Evolutionary conservation across 371 early-diverging fungal species (phyloP), one percentile per base, ranked within the genome.

Genomic region (Zopfochytrium polystomum): DNA sequence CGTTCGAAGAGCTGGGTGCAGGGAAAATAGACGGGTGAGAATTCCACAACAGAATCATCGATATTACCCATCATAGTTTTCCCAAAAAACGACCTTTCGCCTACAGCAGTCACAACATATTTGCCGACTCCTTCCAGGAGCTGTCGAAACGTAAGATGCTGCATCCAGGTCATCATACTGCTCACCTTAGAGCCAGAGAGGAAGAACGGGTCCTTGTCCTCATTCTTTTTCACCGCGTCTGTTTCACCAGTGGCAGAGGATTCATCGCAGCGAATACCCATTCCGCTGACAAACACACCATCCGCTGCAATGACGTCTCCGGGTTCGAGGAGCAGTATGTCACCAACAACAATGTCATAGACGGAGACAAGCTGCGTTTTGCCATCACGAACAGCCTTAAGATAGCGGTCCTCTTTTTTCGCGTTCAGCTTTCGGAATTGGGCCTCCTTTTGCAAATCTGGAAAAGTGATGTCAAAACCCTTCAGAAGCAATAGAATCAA

Each of bases 251-350:
- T 90, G 56, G 91, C 78, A 63, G 90, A 84, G 31, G 85, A 75
- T 68, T 92, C 75, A 62, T 74, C 78, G 42, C 61, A 52, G 34
- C 57, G 47, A 31, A 74, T 45, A 25, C 60, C 63, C 57, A 59
- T 63, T 0, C 70, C 70, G 18, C 61, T 31, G 23, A 78, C 51
- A 34, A 71, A 63, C 56, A 96, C 73, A 60, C 91, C 92, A 69
- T 97, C 97, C 18, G 86, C 96, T 0, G 89, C 82, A 47, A 96
- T 75, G 42, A 95, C 87, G 65, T 96, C 96, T 54, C 97, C 98
- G n/a, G 94, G 91, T 70, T 97, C 95, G 38, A 97, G 78, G 49
- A 86, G 65, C 58, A 95, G 70, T 47, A 97, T 78, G 68, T 96
- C 96, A 32, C 67, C 61, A 15, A 63, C 68, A 13, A 66, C 23